Base-by-base conservation (phyloP, 2,329 filamentous ascomycete species). In the Chaetomium sp. region DNA sequence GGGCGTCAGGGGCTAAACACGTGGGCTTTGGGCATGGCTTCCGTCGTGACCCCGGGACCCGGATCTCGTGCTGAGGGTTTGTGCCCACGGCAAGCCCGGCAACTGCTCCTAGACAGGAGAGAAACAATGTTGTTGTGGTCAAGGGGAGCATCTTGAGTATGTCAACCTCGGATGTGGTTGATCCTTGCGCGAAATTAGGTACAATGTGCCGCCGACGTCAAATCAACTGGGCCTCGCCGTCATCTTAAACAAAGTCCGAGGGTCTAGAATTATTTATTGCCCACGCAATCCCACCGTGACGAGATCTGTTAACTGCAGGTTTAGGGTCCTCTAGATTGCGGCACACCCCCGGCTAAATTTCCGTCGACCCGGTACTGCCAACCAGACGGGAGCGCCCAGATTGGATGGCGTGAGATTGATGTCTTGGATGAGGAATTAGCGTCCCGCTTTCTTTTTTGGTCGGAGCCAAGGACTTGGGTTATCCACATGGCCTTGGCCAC, bases 1-100 rank as follows among this genome's bases (percentile, higher is more conserved):
- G 74, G 57, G 78, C 77, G 42, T 72, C 68, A 3, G 75, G 74
- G 57, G 77, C 66, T 5, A 84, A 72, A 51, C 72, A 74, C 23
- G 64, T 59, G 42, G 51, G 56, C 2, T 38, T 29, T 9, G 35
- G 19, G 10, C 31, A 23, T 9, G 19, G 35, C 19, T 21, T 47
- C n/a, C 45, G 27, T 19, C 54, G 57, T 38, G 31, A 31, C 1
- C 31, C 29, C 2, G 4, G 31, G 2, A 1, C 16, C 4, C 16
- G 12, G 2, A 25, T 21, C 3, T 55, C 25, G n/a, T 64, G 25
- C 2, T 23, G 9, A n/a, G 21, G 2, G 19, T 25, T 53, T 3
- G 3, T 19, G n/a, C 51, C 42, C 5, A 60, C 42, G 16, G 38
- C 42, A 7, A 59, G 64, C 4, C 55, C 54, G 25, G 19, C 8